Percentiles rank a stretch among this genome's conserved stretches.
These are phyloP conservation scores for Sclerotinia nivalis DNA, from an alignment of 2,329 filamentous ascomycete species.

Conservation along the genomic window DNA sequence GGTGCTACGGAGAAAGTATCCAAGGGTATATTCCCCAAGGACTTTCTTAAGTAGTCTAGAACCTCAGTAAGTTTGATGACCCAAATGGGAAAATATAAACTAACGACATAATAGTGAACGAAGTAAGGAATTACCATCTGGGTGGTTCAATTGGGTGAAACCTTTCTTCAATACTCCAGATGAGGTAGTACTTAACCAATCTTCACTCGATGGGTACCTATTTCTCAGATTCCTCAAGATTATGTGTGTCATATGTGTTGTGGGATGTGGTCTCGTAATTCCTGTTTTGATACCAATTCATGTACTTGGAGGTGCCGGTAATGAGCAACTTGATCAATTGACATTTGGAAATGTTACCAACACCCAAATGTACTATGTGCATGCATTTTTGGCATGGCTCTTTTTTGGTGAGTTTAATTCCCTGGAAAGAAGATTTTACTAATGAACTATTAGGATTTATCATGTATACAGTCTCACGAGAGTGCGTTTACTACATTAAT, in stretches of 20 bases:
- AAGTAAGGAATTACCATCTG: slow-evolving; percentile 36
- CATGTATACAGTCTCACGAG: slow-evolving; percentile 65
- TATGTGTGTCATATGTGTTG: slow-evolving; percentile 58
- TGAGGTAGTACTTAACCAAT: slow-evolving; percentile 57
- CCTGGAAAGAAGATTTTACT: background rate
- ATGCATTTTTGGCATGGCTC: slow-evolving; percentile 62
- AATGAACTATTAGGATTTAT: slow-evolving; percentile 50
- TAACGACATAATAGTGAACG: slow-evolving; percentile 38
- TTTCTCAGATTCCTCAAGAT: slow-evolving; percentile 67
- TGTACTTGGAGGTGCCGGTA: slow-evolving; percentile 56
- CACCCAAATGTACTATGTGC: slow-evolving; percentile 58
- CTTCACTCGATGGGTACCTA: slow-evolving; percentile 66
- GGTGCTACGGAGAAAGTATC: slow-evolving; percentile 49
- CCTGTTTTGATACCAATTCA: slow-evolving; percentile 67
- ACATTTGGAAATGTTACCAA: slow-evolving; percentile 58
- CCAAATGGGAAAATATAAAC: background rate
- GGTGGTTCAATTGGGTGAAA: slow-evolving; percentile 43
- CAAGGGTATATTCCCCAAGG: slow-evolving; percentile 58
- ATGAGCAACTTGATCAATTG: slow-evolving; percentile 58
- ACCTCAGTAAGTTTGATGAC: slow-evolving; percentile 46
- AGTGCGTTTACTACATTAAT: slow-evolving; percentile 68
- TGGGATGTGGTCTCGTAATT: slow-evolving; percentile 63
- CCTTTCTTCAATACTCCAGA: slow-evolving; percentile 41
- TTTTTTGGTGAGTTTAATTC: slow-evolving; percentile 51
- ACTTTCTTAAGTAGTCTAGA: slow-evolving; percentile 52